Evolutionary conservation across 257 asterid genomes (phyloP).

Genomic region (Rauvolfia tetraphylla): DNA sequence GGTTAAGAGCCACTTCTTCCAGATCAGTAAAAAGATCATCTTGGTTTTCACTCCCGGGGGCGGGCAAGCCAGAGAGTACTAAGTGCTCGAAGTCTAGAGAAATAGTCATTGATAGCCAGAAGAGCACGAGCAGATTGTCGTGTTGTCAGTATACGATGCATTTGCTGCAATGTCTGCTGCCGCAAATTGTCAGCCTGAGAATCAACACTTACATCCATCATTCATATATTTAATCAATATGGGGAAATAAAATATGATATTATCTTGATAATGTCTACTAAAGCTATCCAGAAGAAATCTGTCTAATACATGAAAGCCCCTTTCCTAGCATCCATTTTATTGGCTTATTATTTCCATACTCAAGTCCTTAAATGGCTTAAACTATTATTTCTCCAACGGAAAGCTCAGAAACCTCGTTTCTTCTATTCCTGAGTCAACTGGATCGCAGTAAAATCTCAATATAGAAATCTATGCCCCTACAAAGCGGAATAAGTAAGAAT

Average conservation of each 20-base stretch:
- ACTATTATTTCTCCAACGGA: too few relatives aligned
- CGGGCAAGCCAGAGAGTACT: constrained; percentile 98
- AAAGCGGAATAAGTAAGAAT: too few relatives aligned
- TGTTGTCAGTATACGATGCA: constrained; percentile 87
- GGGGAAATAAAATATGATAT: neutral
- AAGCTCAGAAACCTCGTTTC: neutral
- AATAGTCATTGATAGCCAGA: constrained; percentile 80
- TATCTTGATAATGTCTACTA: neutral
- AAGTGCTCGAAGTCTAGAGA: constrained; percentile 87
- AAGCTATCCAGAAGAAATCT: neutral
- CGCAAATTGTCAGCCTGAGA: constrained; percentile 88
- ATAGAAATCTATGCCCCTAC: neutral
- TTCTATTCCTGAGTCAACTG: neutral
- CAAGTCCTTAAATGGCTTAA: neutral
- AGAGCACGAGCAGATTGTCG: constrained; percentile 95
- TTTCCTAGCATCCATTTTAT: neutral
- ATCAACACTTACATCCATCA: constrained; percentile 1
- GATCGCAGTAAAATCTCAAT: neutral
- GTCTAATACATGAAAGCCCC: neutral
- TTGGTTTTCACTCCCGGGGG: constrained; percentile 55
- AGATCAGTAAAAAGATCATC: neutral
- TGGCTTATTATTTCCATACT: neutral
- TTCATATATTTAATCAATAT: neutral
- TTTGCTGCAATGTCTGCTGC: constrained; percentile 87
- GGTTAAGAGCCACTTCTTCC: neutral